phyloP scores from a whole-genome alignment of 1,139 yeast genomes.

The Saccharomycopsis hybrid region DNA sequence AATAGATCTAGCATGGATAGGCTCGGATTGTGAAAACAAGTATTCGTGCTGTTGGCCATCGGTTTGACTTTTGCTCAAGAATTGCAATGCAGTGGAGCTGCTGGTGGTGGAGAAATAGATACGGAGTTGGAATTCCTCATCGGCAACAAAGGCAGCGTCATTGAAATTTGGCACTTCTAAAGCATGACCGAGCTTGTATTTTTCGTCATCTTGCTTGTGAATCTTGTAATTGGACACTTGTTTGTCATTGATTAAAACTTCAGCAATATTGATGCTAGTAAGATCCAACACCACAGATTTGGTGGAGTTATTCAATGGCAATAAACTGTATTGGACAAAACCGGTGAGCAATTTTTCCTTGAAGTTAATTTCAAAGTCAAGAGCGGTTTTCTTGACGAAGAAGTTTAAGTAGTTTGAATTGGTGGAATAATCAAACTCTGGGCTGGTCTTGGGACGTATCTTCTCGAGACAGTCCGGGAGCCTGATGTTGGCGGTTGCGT shows the following conservation, averaged over 20 bases:
- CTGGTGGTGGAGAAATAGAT: conserved; percentile 62
- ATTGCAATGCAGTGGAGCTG: conserved; percentile 79
- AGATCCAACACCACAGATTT: conserved; percentile 55
- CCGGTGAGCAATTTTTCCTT: conserved; percentile 48
- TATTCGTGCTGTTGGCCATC: conserved; percentile 68
- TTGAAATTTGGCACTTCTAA: conserved; percentile 34
- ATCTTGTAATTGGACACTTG: conserved; percentile 27
- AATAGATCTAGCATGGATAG: conserved; percentile 83
- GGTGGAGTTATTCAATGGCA: conserved; percentile 26
- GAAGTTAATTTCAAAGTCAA: conserved; percentile 54
- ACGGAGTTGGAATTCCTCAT: conserved; percentile 31
- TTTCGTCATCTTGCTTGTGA: no score
- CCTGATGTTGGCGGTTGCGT: conserved; percentile 2
- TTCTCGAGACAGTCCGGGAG: conserved; percentile 17
- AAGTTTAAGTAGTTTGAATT: conserved; percentile 61
- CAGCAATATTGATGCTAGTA: conserved; percentile 47
- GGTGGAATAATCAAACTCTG: conserved; percentile 70
- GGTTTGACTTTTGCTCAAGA: conserved; percentile 74
- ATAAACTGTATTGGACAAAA: conserved; percentile 43
- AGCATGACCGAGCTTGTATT: conserved; percentile 62
- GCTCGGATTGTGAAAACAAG: conserved; percentile 85
- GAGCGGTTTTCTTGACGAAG: conserved; percentile 42
- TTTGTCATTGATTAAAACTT: conserved; percentile 28
- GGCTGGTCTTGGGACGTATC: conserved; percentile 37
- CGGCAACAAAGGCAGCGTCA: conserved; percentile 20